Percentiles rank a stretch among this genome's conserved stretches.
These are phyloP conservation scores for Mortierella sp. DNA, from an alignment of 371 early-diverging fungal species.

Conservation along the genomic window DNA sequence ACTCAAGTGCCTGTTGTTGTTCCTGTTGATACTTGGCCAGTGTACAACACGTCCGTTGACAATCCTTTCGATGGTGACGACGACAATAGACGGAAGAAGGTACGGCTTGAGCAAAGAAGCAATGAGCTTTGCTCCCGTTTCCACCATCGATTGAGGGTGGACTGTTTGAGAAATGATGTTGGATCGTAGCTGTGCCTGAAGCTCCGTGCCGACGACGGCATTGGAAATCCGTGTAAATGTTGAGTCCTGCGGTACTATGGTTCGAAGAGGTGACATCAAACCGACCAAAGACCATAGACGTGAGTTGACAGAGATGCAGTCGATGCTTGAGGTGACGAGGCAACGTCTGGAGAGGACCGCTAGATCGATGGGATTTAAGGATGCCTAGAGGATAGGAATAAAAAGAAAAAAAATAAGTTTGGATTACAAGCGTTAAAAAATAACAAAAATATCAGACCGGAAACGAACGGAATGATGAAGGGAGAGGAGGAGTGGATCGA, in stretches of 20 bases:
- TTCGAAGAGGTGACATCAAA: conserved; percentile 63
- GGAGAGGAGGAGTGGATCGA: neutral
- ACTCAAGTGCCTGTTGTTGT: conserved; percentile 54
- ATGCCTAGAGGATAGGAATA: too few relatives aligned
- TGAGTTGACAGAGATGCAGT: conserved; percentile 68
- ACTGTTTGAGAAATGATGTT: conserved; percentile 28
- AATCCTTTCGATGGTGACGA: conserved; percentile 52
- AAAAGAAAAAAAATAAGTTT: neutral
- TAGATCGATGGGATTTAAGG: conserved; percentile 62
- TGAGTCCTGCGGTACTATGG: conserved; percentile 37
- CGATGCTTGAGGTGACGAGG: conserved; percentile 66
- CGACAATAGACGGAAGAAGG: conserved; percentile 43
- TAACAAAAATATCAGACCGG: neutral
- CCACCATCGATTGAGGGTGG: neutral
- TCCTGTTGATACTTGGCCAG: conserved; percentile 50
- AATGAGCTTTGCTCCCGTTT: conserved; percentile 20
- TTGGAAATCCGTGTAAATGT: conserved; percentile 37
- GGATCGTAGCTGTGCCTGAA: conserved; percentile 32
- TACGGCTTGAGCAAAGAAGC: conserved; percentile 28
- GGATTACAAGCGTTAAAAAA: neutral
- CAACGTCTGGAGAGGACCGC: conserved; percentile 56
- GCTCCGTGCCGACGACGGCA: conserved; percentile 44
- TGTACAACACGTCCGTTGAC: conserved; percentile 50
- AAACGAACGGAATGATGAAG: neutral
- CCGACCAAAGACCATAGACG: conserved; percentile 71